Conservation (phyloP, 345 rosid genomes). For the Eucalyptus erythrocorys region DNA sequence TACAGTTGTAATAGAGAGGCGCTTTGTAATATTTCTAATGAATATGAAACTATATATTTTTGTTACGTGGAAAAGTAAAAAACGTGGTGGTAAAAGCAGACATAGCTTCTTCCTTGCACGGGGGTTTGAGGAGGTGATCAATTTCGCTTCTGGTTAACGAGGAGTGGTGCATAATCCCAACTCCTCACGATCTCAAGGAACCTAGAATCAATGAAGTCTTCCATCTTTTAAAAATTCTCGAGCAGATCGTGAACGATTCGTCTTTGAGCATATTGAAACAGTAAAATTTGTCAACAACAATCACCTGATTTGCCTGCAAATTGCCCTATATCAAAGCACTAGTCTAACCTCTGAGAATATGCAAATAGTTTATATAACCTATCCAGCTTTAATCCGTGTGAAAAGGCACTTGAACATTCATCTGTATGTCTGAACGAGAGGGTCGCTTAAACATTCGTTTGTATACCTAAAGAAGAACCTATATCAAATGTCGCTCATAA, state of each 20-base stretch:
- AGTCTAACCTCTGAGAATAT: neutral
- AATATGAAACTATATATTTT: no score
- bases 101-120: neutral
- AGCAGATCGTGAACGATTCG: neutral
- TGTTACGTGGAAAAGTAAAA: neutral
- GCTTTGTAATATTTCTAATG: neutral
- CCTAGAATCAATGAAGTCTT: neutral
- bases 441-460: neutral
- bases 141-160: neutral
- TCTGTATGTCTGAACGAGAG: neutral
- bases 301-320: neutral
- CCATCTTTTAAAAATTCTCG: neutral
- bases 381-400: neutral
- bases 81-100: neutral
- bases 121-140: neutral
- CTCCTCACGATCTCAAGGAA: neutral
- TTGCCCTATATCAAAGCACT: neutral
- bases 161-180: neutral
- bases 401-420: neutral
- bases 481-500: neutral
- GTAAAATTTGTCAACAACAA: neutral
- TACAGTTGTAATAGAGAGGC: neutral
- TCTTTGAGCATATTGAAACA: neutral
- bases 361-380: neutral
- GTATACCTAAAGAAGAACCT: neutral